Conservation (phyloP, 202 grass and related monocot species). For the Saccharum hybrid region DNA sequence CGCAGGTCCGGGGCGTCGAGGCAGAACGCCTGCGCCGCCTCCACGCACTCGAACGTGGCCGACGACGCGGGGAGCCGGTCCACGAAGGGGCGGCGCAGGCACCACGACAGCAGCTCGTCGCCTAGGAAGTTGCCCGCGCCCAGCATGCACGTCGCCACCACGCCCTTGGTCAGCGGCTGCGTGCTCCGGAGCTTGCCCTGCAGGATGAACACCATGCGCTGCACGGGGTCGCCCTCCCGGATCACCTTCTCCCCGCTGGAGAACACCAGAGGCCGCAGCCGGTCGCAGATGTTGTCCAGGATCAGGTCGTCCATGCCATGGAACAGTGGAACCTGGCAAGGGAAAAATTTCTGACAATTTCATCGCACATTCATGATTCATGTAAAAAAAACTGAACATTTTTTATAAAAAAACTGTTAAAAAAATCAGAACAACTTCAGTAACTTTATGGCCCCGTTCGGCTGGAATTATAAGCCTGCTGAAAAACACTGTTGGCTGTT, state of each 20-base stretch:
- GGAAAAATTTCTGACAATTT: neutral
- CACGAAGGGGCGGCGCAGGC: conserved; percentile 77
- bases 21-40: conserved; percentile 76
- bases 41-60: conserved; percentile 78
- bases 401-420: neutral
- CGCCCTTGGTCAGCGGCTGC: conserved; percentile 82
- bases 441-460: no score
- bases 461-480: no score
- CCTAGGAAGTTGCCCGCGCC: conserved; percentile 81
- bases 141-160: conserved; percentile 74
- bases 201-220: conserved; percentile 90
- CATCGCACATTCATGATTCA: neutral
- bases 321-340: conserved; percentile 76
- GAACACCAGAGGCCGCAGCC: conserved; percentile 84
- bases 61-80: conserved; percentile 80
- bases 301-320: conserved; percentile 95
- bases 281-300: conserved; percentile 93
- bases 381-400: no score
- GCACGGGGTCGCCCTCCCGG: conserved; percentile 91
- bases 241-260: conserved; percentile 95
- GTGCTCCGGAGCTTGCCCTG: conserved; percentile 73
- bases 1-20: conserved; percentile 78
- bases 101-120: conserved; percentile 97
- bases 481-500: no score
- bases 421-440: neutral